Base-by-base conservation (phyloP, 1,139 yeast genomes). In the Wickerhamomyces sp. region DNA sequence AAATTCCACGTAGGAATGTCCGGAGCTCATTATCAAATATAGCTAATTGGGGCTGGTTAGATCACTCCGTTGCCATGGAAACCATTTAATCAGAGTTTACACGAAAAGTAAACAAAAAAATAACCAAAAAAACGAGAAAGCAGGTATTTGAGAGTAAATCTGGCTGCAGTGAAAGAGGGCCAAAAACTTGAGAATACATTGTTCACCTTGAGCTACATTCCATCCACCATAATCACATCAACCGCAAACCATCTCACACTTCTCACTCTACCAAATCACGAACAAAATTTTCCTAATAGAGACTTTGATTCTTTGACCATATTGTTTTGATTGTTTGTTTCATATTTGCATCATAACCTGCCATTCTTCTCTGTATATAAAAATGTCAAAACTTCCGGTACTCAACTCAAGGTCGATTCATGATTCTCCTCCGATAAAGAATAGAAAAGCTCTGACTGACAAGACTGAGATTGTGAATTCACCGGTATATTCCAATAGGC, bases 391-490 rank as follows among this genome's bases (percentile, higher is more conserved):
- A 18, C 44, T 50, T 1, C 58, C 56, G 3, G 35, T 48, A 1
- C 36, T 45, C 9, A 43, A 18, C 13, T 23, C 45, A 2, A 44
- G 56, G n/a, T 14, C 31, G 10, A 7, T 34, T 1, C 46, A 49
- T 14, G 50, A 45, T 0, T 46, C 54, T 4, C 59, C 57, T 1
- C 59, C 58, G 1, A 39, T 48, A 8, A 56, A 56, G 46, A 47
- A 39, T 37, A 45, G 59, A 35, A 55, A 55, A 36, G 57, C 49
- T 1, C 42, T 56, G 6, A 36, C 37, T n/a, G 55, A 52, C 11
- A 39, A 50, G 10, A 52, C 52, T 3, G 47, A 43, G 27, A 42
- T 46, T n/a, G 37, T 47, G 14, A 48, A 52, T 23, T 52, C 58
- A 2, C 59, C 58, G 13, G 43, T 40, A 2, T 44, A 40, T 29